These are phyloP conservation scores for Citeromyces matritensis DNA, from an alignment of 805 yeast species.

Conservation along the genomic window DNA sequence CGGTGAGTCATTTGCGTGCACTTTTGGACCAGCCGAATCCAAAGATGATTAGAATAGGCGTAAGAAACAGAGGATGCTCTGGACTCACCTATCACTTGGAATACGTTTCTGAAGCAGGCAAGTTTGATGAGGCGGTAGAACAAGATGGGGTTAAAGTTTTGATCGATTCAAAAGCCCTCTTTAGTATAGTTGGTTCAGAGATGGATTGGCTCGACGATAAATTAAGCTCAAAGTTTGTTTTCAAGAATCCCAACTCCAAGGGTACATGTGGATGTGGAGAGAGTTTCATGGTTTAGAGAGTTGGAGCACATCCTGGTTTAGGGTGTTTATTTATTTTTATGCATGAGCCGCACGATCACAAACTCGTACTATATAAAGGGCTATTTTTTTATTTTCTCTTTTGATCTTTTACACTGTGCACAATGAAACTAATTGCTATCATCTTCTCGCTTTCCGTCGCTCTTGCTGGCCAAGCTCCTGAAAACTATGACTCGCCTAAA, in stretches of 20 bases:
- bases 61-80: slow-evolving; percentile 93
- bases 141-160: slow-evolving; percentile 90
- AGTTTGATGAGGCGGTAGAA: slow-evolving; percentile 84
- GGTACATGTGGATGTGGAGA: slow-evolving; percentile 99
- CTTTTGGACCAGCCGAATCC: slow-evolving; percentile 76
- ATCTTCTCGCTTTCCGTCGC: slow-evolving; percentile 1
- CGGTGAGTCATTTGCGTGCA: slow-evolving; percentile 53
- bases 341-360: no score
- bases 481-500: slow-evolving; percentile 29
- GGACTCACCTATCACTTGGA: slow-evolving; percentile 87
- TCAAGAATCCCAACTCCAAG: slow-evolving; percentile 90
- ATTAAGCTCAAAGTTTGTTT: slow-evolving; percentile 75
- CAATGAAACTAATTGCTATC: not conserved
- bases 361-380: no score
- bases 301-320: no score
- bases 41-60: slow-evolving; percentile 81
- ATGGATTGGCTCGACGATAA: slow-evolving; percentile 98
- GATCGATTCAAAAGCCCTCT: slow-evolving; percentile 91
- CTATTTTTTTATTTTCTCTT: no score
- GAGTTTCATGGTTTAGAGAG: slow-evolving; percentile 79
- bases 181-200: slow-evolving; percentile 90
- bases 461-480: slow-evolving; percentile 33
- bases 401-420: no score
- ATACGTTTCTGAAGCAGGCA: slow-evolving; percentile 82
- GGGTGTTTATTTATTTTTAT: no score